A percentile compares a stretch with the other conserved stretches of the same genome.
Evolutionary conservation across 176 grass and related monocot genomes (phyloP).

Genomic region (Oryza australiensis): DNA sequence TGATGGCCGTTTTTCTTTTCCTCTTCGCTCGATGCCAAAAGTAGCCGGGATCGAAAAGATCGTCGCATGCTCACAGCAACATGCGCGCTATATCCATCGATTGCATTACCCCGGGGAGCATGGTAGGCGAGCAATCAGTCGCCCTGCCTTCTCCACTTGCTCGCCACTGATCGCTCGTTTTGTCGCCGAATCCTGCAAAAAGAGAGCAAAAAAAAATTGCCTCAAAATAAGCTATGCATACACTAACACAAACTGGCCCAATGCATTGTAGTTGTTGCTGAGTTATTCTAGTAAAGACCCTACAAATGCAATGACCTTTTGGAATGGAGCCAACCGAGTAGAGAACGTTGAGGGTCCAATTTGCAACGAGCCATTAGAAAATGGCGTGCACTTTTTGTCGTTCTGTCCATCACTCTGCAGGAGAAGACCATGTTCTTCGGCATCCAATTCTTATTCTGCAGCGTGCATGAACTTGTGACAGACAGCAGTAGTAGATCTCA

Average conservation of each 20-base stretch:
- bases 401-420: neutral
- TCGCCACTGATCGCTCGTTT: neutral
- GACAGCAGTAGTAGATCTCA: slow-evolving; percentile 40
- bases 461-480: neutral
- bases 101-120: neutral
- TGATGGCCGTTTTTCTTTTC: neutral
- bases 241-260: neutral
- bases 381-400: neutral
- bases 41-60: neutral
- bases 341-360: neutral
- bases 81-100: neutral
- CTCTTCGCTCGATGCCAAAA: neutral
- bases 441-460: slow-evolving; percentile 39
- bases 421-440: neutral
- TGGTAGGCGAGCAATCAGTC: neutral
- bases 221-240: neutral
- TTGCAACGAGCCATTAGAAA: neutral
- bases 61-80: slow-evolving; percentile 11
- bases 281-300: neutral
- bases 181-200: slow-evolving; percentile 30
- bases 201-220: neutral
- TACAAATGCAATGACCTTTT: neutral
- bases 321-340: neutral
- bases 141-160: slow-evolving; percentile 30
- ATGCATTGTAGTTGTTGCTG: neutral